Conservation (phyloP, 129 eudicot species). For the Ambrosia artemisiifolia region DNA sequence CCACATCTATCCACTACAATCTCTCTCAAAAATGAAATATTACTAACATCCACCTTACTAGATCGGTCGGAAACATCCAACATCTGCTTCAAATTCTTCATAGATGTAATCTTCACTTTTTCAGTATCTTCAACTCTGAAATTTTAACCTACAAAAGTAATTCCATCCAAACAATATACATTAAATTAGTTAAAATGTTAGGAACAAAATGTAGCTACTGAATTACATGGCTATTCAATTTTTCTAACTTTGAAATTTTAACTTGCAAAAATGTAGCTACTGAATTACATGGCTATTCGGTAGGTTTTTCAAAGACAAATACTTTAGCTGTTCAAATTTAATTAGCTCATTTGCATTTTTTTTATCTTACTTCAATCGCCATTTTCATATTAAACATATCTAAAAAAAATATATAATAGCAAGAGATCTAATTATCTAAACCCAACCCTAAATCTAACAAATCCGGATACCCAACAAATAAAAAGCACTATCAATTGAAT, state of each 20-base stretch:
- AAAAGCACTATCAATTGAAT: background rate
- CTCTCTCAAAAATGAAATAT: background rate
- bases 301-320: background rate
- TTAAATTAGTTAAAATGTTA: no score
- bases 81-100: slow-evolving; percentile 2
- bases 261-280: background rate
- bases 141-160: background rate
- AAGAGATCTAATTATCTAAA: slow-evolving; percentile 19
- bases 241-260: background rate
- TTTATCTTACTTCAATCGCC: background rate
- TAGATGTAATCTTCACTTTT: background rate
- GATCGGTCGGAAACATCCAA: background rate
- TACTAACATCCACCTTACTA: background rate
- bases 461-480: background rate
- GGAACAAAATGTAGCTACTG: background rate
- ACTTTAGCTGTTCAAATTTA: background rate
- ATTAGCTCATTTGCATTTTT: background rate
- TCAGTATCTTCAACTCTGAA: background rate
- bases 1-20: background rate
- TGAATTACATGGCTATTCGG: background rate
- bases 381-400: no score
- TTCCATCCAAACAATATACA: no score
- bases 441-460: slow-evolving; percentile 21
- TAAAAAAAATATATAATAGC: no score
- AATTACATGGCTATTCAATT: background rate